phyloP scores from a whole-genome alignment of 352 stramenopile species.

The Phytopythium sindhum region DNA sequence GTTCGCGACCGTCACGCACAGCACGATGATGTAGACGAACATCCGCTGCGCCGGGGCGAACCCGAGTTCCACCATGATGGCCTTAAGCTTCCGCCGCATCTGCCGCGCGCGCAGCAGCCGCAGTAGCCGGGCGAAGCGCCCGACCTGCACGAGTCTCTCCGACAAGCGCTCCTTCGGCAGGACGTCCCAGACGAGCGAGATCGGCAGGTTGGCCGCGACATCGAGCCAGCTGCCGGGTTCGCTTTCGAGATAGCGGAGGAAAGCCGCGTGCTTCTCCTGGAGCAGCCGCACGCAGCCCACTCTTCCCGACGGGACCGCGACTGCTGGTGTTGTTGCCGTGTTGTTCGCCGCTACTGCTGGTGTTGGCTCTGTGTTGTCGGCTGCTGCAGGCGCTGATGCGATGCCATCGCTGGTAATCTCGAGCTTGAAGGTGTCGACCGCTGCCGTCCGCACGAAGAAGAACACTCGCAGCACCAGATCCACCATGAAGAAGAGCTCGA shows the following conservation, averaged over 20 bases:
- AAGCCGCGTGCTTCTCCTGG: slow-evolving; percentile 2
- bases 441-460: slow-evolving; percentile 28
- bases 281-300: neutral
- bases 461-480: slow-evolving; percentile 42
- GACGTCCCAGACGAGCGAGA: slow-evolving; percentile 59
- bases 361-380: neutral
- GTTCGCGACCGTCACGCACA: slow-evolving; percentile 37
- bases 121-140: slow-evolving; percentile 40
- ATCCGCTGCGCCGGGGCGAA: slow-evolving; percentile 35
- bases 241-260: slow-evolving; percentile 35
- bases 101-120: slow-evolving; percentile 44
- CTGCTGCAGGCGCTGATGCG: neutral
- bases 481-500: slow-evolving; percentile 61
- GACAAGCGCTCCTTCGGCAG: slow-evolving; percentile 44
- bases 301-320: neutral
- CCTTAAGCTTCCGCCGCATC: slow-evolving; percentile 32
- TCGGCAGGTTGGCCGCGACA: slow-evolving; percentile 17
- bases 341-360: slow-evolving; percentile 15
- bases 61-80: slow-evolving; percentile 42
- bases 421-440: neutral
- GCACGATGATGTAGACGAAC: slow-evolving; percentile 47
- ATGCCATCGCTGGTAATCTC: neutral
- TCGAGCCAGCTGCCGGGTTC: slow-evolving; percentile 18
- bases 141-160: slow-evolving; percentile 16
- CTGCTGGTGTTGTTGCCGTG: neutral